A percentile compares a stretch with the other conserved stretches of the same genome.
Evolutionary conservation across 2,329 filamentous ascomycete genomes (phyloP).

Genomic region (Botrytis sinoallii): DNA sequence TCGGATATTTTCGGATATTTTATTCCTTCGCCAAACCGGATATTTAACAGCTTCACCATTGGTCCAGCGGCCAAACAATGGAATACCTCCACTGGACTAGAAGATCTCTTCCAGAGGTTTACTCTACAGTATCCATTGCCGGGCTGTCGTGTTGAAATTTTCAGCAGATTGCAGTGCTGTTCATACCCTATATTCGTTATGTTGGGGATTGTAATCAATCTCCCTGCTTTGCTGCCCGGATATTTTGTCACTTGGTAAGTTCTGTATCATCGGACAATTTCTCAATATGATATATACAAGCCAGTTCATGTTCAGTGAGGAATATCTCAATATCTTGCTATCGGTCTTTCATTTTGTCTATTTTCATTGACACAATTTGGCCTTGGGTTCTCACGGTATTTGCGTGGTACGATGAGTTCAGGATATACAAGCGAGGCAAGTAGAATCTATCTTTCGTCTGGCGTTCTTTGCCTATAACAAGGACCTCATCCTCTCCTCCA

Average conservation of each 20-base stretch:
- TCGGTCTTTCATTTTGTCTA: neutral
- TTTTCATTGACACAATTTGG: neutral
- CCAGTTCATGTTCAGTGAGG: neutral
- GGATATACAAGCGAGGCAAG: neutral
- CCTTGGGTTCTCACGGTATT: neutral
- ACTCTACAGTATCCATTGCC: neutral
- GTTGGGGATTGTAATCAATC: neutral
- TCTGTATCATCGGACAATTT: neutral
- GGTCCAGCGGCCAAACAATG: neutral
- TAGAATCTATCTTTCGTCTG: neutral
- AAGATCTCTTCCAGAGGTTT: neutral
- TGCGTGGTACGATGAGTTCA: neutral
- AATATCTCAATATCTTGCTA: neutral
- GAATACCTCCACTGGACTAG: neutral
- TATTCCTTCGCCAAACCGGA: neutral
- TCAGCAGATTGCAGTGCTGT: neutral
- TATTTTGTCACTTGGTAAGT: neutral
- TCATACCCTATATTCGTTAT: neutral
- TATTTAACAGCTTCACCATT: neutral
- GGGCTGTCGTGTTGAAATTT: neutral
- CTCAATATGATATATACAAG: neutral
- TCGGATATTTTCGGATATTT: slow-evolving; percentile 1
- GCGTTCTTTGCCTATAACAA: neutral
- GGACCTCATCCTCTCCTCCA: neutral
- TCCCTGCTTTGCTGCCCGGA: neutral